Percentiles rank a stretch among this genome's conserved stretches.
Evolutionary conservation across 371 early-diverging fungal genomes (phyloP).

Genomic region (Mortierella sp.): DNA sequence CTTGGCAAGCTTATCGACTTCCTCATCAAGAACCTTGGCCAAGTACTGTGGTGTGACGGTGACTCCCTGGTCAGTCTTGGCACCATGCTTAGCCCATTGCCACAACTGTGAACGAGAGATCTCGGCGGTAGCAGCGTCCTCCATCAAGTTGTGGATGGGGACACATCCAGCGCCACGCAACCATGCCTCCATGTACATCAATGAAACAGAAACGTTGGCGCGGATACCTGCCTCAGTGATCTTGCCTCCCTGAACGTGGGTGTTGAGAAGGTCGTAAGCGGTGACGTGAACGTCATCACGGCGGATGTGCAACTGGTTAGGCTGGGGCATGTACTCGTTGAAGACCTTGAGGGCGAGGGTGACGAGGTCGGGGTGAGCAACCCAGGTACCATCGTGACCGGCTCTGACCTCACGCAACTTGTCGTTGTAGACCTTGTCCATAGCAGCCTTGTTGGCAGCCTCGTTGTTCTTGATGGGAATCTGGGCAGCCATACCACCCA

Average conservation of each 20-base stretch:
- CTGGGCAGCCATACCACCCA: constrained; percentile 99
- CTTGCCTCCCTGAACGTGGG: constrained; percentile 77
- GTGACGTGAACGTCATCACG: constrained; percentile 92
- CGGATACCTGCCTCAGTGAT: constrained; percentile 94
- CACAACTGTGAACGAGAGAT: constrained; percentile 96
- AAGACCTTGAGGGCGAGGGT: constrained; percentile 90
- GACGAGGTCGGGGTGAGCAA: constrained; percentile 97
- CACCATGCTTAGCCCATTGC: constrained; percentile 96
- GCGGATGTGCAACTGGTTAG: constrained; percentile 93
- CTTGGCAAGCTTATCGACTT: constrained; percentile 76
- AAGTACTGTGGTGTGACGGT: constrained; percentile 82
- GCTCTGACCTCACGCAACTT: constrained; percentile 95
- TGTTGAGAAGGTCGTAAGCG: constrained; percentile 87
- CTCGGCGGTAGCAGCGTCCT: constrained; percentile 98
- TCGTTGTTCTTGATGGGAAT: constrained; percentile 95
- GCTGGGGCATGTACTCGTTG: constrained; percentile 94
- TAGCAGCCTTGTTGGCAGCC: constrained; percentile 88
- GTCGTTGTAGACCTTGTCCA: constrained; percentile 93
- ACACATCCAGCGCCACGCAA: constrained; percentile 95
- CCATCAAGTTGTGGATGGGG: constrained; percentile 97
- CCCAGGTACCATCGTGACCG: constrained; percentile 98
- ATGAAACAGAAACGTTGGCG: constrained; percentile 90
- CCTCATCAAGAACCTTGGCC: constrained; percentile 86
- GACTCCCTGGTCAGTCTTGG: constrained; percentile 85
- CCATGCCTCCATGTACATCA: constrained; percentile 97